A percentile compares a stretch with the other conserved stretches of the same genome.
phyloP scores from a whole-genome alignment of 768 basidiomycete species.

The Sporobolomyces roseus region DNA sequence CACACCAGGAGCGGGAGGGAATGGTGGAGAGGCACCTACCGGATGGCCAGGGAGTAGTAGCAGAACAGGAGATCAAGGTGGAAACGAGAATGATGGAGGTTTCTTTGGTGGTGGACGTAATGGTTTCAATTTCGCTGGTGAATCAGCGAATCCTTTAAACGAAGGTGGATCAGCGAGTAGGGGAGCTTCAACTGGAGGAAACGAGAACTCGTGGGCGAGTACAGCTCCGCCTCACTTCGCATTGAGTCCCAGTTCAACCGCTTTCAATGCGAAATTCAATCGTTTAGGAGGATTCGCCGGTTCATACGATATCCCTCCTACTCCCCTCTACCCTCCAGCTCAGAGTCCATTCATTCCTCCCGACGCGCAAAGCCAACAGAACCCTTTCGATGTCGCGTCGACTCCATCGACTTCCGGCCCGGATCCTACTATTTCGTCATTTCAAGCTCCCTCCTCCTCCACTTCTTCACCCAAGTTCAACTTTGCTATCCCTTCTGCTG shows the following conservation, averaged over 20 bases:
- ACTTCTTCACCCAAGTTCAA: background rate
- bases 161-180: background rate
- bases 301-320: background rate
- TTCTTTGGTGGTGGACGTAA: background rate
- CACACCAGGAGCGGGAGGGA: background rate
- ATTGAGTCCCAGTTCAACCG: constrained; percentile 18
- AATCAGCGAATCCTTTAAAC: background rate
- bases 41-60: background rate
- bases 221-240: constrained; percentile 10
- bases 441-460: background rate
- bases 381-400: constrained; percentile 5
- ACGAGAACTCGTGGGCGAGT: background rate
- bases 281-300: constrained; percentile 7
- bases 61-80: too few relatives aligned
- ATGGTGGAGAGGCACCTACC: background rate
- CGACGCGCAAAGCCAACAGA: background rate
- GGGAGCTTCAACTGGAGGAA: too few relatives aligned
- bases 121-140: background rate
- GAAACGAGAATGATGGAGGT: constrained; percentile 6
- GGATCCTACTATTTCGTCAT: background rate
- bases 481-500: background rate
- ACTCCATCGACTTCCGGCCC: background rate
- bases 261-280: constrained; percentile 29
- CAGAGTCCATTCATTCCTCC: constrained; percentile 25
- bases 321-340: constrained; percentile 20